Percentiles rank a stretch among this genome's conserved stretches.
These are phyloP conservation scores for Styphnolobium japonicum DNA, from an alignment of 306 rosid species.

Conservation along the genomic window DNA sequence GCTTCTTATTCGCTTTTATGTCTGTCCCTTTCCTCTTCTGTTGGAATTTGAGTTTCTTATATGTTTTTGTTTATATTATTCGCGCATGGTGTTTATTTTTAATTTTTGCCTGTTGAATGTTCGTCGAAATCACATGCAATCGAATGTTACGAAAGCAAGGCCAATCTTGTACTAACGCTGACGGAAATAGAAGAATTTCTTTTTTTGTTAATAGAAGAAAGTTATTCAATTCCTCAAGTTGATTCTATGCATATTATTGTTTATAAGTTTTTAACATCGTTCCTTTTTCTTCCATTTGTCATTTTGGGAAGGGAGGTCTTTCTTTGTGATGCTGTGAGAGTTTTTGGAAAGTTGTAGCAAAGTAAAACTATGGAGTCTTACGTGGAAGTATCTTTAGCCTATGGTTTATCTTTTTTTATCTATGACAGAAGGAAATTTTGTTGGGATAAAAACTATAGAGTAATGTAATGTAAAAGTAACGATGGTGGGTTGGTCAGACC, in stretches of 20 bases:
- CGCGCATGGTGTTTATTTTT: background rate
- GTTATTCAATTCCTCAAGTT: background rate
- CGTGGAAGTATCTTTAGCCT: conserved; percentile 4
- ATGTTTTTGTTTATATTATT: background rate
- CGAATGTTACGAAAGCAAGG: background rate
- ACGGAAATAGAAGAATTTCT: background rate
- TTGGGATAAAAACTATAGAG: too few species aligned
- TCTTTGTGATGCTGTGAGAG: conserved; percentile 6
- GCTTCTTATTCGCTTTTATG: too few species aligned
- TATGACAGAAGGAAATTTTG: background rate
- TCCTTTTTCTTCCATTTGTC: conserved; percentile 12
- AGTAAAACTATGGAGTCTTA: background rate
- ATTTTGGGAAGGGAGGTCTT: conserved; percentile 9
- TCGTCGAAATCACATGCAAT: background rate
- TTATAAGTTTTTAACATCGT: background rate
- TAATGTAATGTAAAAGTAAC: background rate
- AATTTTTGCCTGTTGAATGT: background rate
- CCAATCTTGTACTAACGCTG: background rate
- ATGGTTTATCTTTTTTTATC: background rate
- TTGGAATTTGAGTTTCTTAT: background rate
- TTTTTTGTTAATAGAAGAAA: conserved; percentile 16
- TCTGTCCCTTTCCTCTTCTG: background rate
- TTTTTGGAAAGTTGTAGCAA: conserved; percentile 16
- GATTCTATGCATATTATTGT: conserved; percentile 2
- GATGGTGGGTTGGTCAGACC: background rate